Percentiles rank a stretch among this genome's conserved stretches.
Conservation (phyloP, 2,329 filamentous ascomycete species). For the Myriosclerotinia curreyana region DNA sequence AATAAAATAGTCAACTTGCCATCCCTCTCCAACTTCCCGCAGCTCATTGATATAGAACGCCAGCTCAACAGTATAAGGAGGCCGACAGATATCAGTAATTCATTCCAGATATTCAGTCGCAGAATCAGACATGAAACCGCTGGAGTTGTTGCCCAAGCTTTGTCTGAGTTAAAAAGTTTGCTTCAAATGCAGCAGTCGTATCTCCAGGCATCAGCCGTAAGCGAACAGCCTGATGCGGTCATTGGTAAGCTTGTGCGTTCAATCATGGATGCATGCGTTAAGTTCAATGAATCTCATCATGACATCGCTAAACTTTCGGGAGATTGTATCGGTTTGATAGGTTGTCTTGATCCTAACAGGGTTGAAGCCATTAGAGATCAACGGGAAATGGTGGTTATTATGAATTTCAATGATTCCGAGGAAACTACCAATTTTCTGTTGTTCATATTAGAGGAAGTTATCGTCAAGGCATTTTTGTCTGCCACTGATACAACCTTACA, state of each 20-base stretch:
- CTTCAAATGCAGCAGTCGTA: conserved; percentile 71
- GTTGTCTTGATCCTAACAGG: conserved; percentile 86
- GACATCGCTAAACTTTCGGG: conserved; percentile 72
- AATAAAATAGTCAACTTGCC: conserved; percentile 74
- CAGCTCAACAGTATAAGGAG: conserved; percentile 63
- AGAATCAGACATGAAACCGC: conserved; percentile 80
- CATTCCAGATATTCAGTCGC: conserved; percentile 67
- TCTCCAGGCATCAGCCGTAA: conserved; percentile 74
- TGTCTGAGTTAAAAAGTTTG: conserved; percentile 73
- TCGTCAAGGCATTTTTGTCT: conserved; percentile 89
- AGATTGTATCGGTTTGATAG: conserved; percentile 81
- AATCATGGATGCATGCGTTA: conserved; percentile 80
- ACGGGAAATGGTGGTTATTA: conserved; percentile 77
- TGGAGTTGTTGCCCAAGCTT: conserved; percentile 76
- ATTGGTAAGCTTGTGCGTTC: conserved; percentile 70
- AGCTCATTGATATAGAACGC: conserved; percentile 64
- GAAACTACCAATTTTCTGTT: conserved; percentile 85
- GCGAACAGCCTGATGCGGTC: conserved; percentile 77
- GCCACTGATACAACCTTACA: conserved; percentile 84
- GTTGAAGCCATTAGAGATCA: conserved; percentile 77
- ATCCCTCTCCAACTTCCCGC: conserved; percentile 67
- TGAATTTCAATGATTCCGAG: conserved; percentile 75
- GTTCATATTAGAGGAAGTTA: conserved; percentile 78
- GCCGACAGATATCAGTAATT: conserved; percentile 62
- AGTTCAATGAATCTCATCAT: conserved; percentile 66